phyloP scores from a whole-genome alignment of 176 grass and related monocot genomes.

The Eremochloa ophiuroides region DNA sequence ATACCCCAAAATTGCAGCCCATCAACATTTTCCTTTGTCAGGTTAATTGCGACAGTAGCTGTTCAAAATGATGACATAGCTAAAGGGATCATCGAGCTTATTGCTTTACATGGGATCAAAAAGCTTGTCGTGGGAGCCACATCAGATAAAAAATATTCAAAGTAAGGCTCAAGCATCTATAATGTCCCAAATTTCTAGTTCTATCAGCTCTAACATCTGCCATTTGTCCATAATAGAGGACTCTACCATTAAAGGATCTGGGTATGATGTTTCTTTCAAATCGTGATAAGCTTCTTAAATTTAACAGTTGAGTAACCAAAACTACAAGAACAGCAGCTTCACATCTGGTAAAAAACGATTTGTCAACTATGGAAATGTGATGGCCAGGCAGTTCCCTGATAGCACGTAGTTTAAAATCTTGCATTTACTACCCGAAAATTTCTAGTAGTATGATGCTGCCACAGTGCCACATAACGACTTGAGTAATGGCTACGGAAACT shows the following conservation, averaged over 20 bases:
- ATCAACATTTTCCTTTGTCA: constrained; percentile 15
- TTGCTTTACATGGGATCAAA: constrained; percentile 33
- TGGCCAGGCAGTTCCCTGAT: background rate
- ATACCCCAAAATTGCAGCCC: background rate
- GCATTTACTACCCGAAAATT: background rate
- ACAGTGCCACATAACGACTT: background rate
- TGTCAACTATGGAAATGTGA: background rate
- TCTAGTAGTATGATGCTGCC: no score
- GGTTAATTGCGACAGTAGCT: constrained; percentile 32
- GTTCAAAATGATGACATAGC: constrained; percentile 39
- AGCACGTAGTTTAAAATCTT: background rate
- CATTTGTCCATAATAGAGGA: background rate
- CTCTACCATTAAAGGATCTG: background rate
- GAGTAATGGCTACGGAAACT: background rate
- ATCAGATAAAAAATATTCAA: constrained; percentile 42
- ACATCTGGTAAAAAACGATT: background rate
- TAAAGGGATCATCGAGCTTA: constrained; percentile 38
- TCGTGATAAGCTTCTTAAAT: background rate
- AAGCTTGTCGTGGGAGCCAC: constrained; percentile 49
- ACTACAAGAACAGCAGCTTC: background rate
- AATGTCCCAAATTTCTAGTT: background rate
- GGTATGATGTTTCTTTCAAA: background rate
- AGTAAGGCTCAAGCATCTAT: constrained; percentile 21
- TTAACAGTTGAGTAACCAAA: background rate
- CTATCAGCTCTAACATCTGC: background rate